These are phyloP conservation scores for Knoxdaviesia capensis DNA, from an alignment of 2,329 filamentous ascomycete species.

Conservation along the genomic window DNA sequence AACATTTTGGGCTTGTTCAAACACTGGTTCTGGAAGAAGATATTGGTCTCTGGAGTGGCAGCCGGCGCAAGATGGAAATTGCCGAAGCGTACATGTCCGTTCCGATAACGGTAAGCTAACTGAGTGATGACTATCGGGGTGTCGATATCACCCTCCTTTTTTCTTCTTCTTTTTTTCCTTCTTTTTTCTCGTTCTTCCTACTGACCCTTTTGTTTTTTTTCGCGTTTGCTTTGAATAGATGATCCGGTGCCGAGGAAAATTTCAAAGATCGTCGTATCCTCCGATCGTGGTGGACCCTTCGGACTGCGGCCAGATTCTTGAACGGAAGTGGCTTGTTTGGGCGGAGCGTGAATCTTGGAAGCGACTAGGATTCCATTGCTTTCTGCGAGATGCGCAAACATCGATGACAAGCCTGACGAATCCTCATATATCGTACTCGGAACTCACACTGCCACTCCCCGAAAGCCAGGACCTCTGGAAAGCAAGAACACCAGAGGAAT, in stretches of 20 bases:
- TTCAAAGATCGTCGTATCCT: constrained; percentile 33
- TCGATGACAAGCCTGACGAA: constrained; percentile 47
- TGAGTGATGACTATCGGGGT: no score
- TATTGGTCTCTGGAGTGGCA: constrained; percentile 32
- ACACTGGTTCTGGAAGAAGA: constrained; percentile 27
- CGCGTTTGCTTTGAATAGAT: constrained; percentile 14
- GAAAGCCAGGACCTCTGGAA: constrained; percentile 43
- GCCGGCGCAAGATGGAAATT: constrained; percentile 34
- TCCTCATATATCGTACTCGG: constrained; percentile 47
- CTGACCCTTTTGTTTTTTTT: constrained; percentile 5
- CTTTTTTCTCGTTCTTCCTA: neutral
- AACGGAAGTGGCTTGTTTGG: constrained; percentile 48
- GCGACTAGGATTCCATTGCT: constrained; percentile 42
- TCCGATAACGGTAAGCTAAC: constrained; percentile 19
- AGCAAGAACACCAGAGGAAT: constrained; percentile 39
- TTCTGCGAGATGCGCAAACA: constrained; percentile 43
- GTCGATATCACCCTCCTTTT: no score
- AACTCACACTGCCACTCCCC: constrained; percentile 46
- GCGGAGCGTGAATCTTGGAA: constrained; percentile 45
- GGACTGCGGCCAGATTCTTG: constrained; percentile 34
- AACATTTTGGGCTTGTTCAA: constrained; percentile 27
- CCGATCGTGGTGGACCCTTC: constrained; percentile 26
- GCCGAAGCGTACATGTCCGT: constrained; percentile 27
- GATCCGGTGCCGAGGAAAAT: constrained; percentile 35
- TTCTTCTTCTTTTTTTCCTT: neutral